A percentile compares a stretch with the other conserved stretches of the same genome.
These are phyloP conservation scores for Trichophyton verrucosum DNA, from an alignment of 2,329 filamentous ascomycete species.

Conservation along the genomic window DNA sequence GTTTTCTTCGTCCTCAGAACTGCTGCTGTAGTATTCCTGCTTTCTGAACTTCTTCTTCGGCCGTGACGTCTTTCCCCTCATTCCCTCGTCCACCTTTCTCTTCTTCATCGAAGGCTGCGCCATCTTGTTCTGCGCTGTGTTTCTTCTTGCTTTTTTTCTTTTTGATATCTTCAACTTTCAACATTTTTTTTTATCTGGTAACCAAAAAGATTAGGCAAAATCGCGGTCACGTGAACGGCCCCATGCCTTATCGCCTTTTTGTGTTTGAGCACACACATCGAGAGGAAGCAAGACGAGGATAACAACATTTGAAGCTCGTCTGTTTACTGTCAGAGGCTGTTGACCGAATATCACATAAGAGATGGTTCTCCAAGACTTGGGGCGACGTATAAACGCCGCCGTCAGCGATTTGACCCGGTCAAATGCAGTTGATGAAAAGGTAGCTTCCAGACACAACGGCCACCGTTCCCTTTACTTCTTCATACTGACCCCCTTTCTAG, in stretches of 20 bases:
- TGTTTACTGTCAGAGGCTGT: background rate
- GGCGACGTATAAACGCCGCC: conserved; percentile 94
- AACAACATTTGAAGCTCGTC: background rate
- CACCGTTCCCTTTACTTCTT: background rate
- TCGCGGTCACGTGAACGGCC: background rate
- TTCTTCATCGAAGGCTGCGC: conserved; percentile 36
- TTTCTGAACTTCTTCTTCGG: conserved; percentile 50
- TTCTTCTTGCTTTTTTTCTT: background rate
- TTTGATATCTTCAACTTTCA: background rate
- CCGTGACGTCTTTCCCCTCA: conserved; percentile 40
- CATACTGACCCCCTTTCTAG: conserved; percentile 33
- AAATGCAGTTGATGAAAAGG: conserved; percentile 92
- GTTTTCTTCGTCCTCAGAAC: conserved; percentile 47
- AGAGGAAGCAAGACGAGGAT: background rate
- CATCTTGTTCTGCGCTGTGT: conserved; percentile 21
- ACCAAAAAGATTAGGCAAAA: background rate
- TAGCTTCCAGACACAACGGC: conserved; percentile 20
- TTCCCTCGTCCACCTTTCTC: conserved; percentile 48
- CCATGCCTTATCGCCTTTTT: background rate
- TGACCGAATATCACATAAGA: background rate
- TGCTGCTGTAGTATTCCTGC: conserved; percentile 51
- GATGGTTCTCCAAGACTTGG: conserved; percentile 98
- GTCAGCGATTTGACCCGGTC: conserved; percentile 87
- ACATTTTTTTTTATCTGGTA: background rate
- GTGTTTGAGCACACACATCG: background rate